Conservation (phyloP, 306 rosid genomes). For the barrel medic (Medicago truncatula) region MtrunA17r5.0-ANR NC_053042.1:43939501-43940000, state of each 20-base stretch:
- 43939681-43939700: constrained; percentile 46
- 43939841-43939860: constrained; percentile 30
- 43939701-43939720: constrained; percentile 47
- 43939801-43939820: constrained; percentile 35
- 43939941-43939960: constrained; percentile 50
- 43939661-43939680: constrained; percentile 57
- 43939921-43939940: constrained; percentile 52
- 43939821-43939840: constrained; percentile 42
- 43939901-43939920: constrained; percentile 45
- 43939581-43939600: constrained; percentile 53
- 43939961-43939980: constrained; percentile 60
- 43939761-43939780: constrained; percentile 38
- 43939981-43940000: constrained; percentile 53
- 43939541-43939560: constrained; percentile 69
- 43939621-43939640: constrained; percentile 51
- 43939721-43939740: constrained; percentile 38
- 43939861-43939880: constrained; percentile 45
- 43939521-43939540: constrained; percentile 66
- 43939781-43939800: constrained; percentile 39
- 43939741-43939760: constrained; percentile 42
- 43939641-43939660: constrained; percentile 49
- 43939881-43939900: constrained; percentile 49
- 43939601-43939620: constrained; percentile 63
- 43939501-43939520: constrained; percentile 51
- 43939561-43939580: constrained; percentile 53